phyloP scores from a whole-genome alignment of 768 basidiomycete species.

The Leccinum pellstonianum region DNA sequence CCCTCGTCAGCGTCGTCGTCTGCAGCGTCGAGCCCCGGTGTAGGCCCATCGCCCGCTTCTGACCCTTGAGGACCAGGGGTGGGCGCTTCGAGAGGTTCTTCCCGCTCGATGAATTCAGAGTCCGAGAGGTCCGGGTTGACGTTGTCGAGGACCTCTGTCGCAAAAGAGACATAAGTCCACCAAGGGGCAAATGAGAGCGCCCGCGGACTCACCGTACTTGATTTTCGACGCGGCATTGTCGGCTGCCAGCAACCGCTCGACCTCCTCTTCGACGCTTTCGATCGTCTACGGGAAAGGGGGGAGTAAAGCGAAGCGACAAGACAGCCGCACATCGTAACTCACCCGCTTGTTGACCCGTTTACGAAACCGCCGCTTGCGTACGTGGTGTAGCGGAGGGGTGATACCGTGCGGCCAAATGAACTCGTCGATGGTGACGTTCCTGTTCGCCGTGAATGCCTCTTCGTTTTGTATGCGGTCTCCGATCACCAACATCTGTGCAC shows the following conservation, averaged over 20 bases:
- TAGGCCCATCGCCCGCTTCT: slow-evolving; percentile 62
- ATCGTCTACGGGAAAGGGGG: slow-evolving; percentile 58
- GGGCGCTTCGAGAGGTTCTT: slow-evolving; percentile 56
- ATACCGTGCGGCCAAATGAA: slow-evolving; percentile 98
- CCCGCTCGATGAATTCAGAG: slow-evolving; percentile 79
- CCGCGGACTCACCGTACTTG: slow-evolving; percentile 59
- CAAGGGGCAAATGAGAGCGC: background rate
- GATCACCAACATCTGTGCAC: slow-evolving; percentile 85
- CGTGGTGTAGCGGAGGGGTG: slow-evolving; percentile 89
- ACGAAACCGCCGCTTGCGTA: slow-evolving; percentile 87
- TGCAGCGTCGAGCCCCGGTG: slow-evolving; percentile 50
- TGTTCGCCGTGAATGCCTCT: slow-evolving; percentile 57
- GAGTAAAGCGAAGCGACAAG: background rate
- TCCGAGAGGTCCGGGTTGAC: slow-evolving; percentile 90
- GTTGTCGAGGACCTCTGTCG: slow-evolving; percentile 78
- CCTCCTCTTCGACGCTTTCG: slow-evolving; percentile 91
- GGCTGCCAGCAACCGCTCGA: slow-evolving; percentile 80
- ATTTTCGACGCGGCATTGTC: slow-evolving; percentile 75
- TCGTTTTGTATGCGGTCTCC: slow-evolving; percentile 73
- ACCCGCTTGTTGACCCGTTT: slow-evolving; percentile 85
- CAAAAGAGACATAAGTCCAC: background rate
- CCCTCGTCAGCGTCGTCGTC: slow-evolving; percentile 61
- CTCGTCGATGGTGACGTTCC: slow-evolving; percentile 86
- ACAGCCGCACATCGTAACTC: slow-evolving; percentile 21
- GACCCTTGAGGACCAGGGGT: slow-evolving; percentile 70